phyloP scores from a whole-genome alignment of 1,139 yeast species.

The Eremothecium cymbalariae region DNA sequence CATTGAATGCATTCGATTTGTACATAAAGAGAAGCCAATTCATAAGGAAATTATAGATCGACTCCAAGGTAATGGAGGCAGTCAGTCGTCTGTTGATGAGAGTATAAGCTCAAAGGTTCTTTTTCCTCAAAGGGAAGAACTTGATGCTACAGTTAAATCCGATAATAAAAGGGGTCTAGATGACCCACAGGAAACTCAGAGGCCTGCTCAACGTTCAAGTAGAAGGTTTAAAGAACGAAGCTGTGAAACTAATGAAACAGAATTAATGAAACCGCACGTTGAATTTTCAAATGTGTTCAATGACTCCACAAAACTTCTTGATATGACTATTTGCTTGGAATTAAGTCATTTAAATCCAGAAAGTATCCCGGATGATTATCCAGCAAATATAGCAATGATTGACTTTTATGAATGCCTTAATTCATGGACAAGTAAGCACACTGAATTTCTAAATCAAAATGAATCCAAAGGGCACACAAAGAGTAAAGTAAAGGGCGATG shows the following conservation, averaged over 20 bases:
- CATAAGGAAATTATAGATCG: not conserved
- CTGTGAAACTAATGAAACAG: constrained; percentile 20
- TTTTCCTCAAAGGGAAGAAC: not conserved
- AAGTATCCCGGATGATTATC: constrained; percentile 13
- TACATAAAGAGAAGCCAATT: constrained; percentile 3
- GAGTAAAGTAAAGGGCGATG: constrained; percentile 13
- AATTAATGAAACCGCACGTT: constrained; percentile 4
- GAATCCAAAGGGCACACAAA: constrained; percentile 12
- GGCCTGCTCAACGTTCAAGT: constrained; percentile 32
- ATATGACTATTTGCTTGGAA: constrained; percentile 13
- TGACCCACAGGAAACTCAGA: constrained; percentile 12
- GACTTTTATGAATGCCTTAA: constrained; percentile 37
- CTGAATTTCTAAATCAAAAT: constrained; percentile 32
- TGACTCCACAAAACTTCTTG: constrained; percentile 24
- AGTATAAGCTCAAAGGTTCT: no score
- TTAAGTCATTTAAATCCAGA: constrained; percentile 17
- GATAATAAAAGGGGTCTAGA: constrained; percentile 10
- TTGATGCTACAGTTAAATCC: not conserved
- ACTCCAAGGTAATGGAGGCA: no score
- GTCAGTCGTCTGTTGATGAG: not conserved
- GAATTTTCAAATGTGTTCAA: constrained; percentile 3
- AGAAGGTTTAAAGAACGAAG: constrained; percentile 33
- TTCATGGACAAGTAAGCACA: constrained; percentile 38
- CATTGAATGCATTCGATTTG: constrained; percentile 36
- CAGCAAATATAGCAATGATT: constrained; percentile 14